Percentiles rank a stretch among this genome's conserved stretches.
phyloP scores from a whole-genome alignment of 345 rosid genomes.

The Sonneratia alba region DNA sequence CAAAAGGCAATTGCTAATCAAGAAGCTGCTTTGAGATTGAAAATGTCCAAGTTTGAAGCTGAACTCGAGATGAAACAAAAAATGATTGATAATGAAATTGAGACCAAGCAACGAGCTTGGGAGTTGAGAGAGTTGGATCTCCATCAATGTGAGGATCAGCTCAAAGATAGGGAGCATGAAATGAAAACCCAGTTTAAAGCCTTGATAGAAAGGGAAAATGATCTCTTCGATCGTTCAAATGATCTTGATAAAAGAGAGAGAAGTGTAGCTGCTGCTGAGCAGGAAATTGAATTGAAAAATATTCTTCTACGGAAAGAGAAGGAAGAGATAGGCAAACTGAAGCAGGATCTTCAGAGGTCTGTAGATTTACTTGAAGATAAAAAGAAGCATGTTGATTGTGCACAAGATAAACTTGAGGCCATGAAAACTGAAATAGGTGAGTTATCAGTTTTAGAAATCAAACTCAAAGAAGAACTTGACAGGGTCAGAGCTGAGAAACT shows the following conservation, averaged over 20 bases:
- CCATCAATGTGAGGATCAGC: slow-evolving; percentile 50
- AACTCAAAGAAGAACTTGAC: slow-evolving; percentile 94
- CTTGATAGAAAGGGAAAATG: slow-evolving; percentile 62
- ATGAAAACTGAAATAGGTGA: slow-evolving; percentile 72
- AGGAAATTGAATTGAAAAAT: slow-evolving; percentile 37
- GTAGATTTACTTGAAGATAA: slow-evolving; percentile 53
- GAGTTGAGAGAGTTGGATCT: slow-evolving; percentile 86
- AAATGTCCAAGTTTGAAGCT: slow-evolving; percentile 66
- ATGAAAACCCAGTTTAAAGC: slow-evolving; percentile 51
- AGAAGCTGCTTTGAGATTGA: slow-evolving; percentile 45
- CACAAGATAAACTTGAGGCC: slow-evolving; percentile 58
- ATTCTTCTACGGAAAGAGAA: slow-evolving; percentile 43
- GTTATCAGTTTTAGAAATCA: slow-evolving; percentile 60
- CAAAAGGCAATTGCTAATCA: slow-evolving; percentile 54
- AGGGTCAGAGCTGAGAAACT: slow-evolving; percentile 63
- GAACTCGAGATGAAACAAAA: slow-evolving; percentile 57
- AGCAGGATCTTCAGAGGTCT: slow-evolving; percentile 58
- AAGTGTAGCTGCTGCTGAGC: slow-evolving; percentile 34
- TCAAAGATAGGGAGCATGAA: slow-evolving; percentile 72
- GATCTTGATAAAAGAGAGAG: slow-evolving; percentile 56
- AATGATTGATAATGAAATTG: slow-evolving; percentile 74
- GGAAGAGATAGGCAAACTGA: slow-evolving; percentile 45
- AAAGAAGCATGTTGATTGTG: slow-evolving; percentile 52
- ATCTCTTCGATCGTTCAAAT: slow-evolving; percentile 40
- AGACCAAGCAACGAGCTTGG: slow-evolving; percentile 79